Percentiles rank a stretch among this genome's conserved stretches.
Evolutionary conservation across 2,329 filamentous ascomycete species (phyloP).

Genomic region (Apiospora hydei): DNA sequence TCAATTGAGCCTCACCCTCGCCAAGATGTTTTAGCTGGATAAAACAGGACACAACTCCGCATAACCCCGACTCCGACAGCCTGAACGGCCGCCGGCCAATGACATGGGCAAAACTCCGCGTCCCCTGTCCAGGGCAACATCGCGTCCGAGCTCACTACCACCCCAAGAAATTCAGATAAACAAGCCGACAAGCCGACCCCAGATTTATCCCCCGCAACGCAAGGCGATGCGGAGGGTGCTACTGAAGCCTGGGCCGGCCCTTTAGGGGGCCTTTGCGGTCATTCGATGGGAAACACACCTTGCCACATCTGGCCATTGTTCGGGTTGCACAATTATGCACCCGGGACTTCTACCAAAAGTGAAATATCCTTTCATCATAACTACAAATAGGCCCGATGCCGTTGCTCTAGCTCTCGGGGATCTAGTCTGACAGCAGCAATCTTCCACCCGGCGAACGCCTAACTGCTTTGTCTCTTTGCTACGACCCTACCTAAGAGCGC

Average conservation of each 20-base stretch:
- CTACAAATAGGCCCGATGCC: slow-evolving; percentile 20
- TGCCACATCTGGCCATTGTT: slow-evolving; percentile 3
- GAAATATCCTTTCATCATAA: not conserved
- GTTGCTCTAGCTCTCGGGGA: slow-evolving; percentile 7
- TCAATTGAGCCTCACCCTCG: slow-evolving; percentile 4
- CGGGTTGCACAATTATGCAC: not conserved
- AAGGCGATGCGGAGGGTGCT: not conserved
- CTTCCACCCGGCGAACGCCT: not conserved
- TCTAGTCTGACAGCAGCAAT: not conserved
- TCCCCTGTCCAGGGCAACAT: not conserved
- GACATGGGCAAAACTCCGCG: slow-evolving; percentile 13
- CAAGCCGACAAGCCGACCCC: slow-evolving; percentile 8
- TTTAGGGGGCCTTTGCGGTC: slow-evolving; percentile 13
- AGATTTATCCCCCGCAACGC: slow-evolving; percentile 15
- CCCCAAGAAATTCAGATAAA: slow-evolving; percentile 10
- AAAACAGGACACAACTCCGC: slow-evolving; percentile 21
- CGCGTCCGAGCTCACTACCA: not conserved
- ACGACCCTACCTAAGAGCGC: slow-evolving; percentile 1
- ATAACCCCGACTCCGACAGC: slow-evolving; percentile 21
- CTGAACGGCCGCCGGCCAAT: not conserved
- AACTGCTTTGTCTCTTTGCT: slow-evolving; percentile 2
- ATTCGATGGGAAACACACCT: not conserved
- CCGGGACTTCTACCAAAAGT: not conserved
- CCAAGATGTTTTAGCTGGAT: slow-evolving; percentile 13
- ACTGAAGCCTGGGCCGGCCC: slow-evolving; percentile 4